Base-by-base conservation (phyloP, 768 basidiomycete genomes). In the Naematelia encephala region DNA sequence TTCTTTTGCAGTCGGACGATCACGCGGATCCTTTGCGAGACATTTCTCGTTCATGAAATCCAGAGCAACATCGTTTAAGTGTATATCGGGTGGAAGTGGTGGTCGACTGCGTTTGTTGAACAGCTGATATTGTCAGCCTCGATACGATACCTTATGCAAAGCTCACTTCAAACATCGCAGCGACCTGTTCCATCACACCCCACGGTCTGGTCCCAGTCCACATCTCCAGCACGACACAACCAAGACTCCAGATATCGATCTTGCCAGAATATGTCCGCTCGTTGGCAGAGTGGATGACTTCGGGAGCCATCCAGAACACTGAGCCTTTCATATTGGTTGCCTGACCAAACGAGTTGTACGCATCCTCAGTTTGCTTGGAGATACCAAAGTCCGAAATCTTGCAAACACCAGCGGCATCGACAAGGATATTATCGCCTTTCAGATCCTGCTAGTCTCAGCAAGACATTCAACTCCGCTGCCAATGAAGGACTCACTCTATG, bases 281-380 rank as follows among this genome's bases (percentile, higher is more conserved):
- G 76, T 87, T 86, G 75, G 88, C 84, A 2, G 72, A 68, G 30
- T 88, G 86, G 62, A 91, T 87, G 60, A 96, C 90, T 79, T 91
- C 93, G 0, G 93, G 93, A 10, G 93, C 93, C 94, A 98, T 97
- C 94, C 96, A 99, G 76, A 96, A 98, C 30, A 98, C 89, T 19
- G 93, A 93, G 23, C 96, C 96, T 75, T 91, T 89, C 91, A 99
- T 92, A 21, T 90, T 89, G 1, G 92, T 94, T 63, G 84, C 86
- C 53, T 66, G 62, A 48, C 78, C 77, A 51, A 88, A 88, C n/a
- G 84, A 88, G 59, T 86, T 83, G 63, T 89, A 86, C 52, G 88
- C 83, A 61, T 96, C 91, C 62, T 89, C 91, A 2, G 77, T 91
- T 61, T 90, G 84, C 79, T 97, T 98, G n/a, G 91, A 94, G 57